Conservation (phyloP, 208 protist species). For the Trypanosoma lewisi region DNA sequence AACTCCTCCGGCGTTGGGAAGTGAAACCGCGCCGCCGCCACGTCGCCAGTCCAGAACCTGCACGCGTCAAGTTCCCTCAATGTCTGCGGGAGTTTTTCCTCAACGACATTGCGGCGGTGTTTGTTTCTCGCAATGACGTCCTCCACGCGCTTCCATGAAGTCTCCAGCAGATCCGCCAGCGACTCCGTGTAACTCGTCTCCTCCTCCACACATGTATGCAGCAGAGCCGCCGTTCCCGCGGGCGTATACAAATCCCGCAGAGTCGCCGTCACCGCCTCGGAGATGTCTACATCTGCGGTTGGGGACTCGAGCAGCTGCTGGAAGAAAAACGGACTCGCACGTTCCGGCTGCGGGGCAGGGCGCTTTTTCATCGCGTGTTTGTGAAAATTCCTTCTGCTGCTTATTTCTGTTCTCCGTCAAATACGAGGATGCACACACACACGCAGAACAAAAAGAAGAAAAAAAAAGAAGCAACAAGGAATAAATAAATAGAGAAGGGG, state of each 20-base stretch:
- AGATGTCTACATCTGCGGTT: neutral
- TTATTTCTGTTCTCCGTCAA: neutral
- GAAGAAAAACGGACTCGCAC: slow-evolving; percentile 57
- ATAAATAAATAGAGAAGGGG: slow-evolving; percentile 6
- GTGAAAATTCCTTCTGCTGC: neutral
- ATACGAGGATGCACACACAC: neutral
- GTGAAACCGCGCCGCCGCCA: slow-evolving; percentile 41
- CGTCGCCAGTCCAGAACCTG: slow-evolving; percentile 59
- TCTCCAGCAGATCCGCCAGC: slow-evolving; percentile 35
- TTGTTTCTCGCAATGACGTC: slow-evolving; percentile 43
- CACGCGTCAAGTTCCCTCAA: slow-evolving; percentile 24
- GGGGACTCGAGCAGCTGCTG: slow-evolving; percentile 34
- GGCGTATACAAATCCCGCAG: slow-evolving; percentile 48
- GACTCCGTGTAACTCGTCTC: slow-evolving; percentile 32
- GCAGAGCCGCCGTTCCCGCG: slow-evolving; percentile 9
- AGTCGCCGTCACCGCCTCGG: neutral
- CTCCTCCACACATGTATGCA: slow-evolving; percentile 10
- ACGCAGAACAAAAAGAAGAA: neutral
- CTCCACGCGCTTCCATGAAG: slow-evolving; percentile 63
- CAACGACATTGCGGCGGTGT: slow-evolving; percentile 30
- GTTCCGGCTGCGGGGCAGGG: slow-evolving; percentile 34
- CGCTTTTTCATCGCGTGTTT: slow-evolving; percentile 22
- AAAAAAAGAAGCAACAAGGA: slow-evolving; percentile 3
- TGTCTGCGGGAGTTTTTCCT: slow-evolving; percentile 25
- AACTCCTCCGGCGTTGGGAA: slow-evolving; percentile 32